Conservation (phyloP, 139 green algal species). For the Micromonas pusilla region DNA sequence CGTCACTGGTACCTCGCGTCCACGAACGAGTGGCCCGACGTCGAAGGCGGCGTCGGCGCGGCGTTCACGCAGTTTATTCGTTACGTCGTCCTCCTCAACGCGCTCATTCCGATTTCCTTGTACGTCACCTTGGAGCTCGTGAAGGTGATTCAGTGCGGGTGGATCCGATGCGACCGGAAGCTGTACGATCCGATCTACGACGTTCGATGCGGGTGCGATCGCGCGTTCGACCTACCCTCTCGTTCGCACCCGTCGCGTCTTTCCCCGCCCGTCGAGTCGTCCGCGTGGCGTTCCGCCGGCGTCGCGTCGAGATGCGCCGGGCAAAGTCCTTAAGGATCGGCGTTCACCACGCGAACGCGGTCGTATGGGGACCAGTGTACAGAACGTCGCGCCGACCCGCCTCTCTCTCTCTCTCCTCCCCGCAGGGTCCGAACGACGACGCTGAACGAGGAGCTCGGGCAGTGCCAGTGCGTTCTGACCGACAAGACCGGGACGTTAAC, state of each 20-base stretch:
- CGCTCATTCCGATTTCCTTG: conserved; percentile 92
- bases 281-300: no score
- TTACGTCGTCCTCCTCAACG: conserved; percentile 64
- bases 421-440: conserved; percentile 79
- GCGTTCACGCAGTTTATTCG: conserved; percentile 72
- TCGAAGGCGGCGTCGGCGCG: neutral
- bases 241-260: no score
- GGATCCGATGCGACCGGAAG: neutral
- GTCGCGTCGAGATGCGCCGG: no score
- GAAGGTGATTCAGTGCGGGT: conserved; percentile 47
- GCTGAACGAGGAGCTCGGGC: conserved; percentile 94
- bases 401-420: no score
- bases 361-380: no score
- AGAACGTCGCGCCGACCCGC: conserved; percentile 62
- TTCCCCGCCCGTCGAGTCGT: no score
- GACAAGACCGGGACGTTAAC: conserved; percentile 91
- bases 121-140: conserved; percentile 94
- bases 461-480: conserved; percentile 84
- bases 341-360: no score
- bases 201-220: neutral
- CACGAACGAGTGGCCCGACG: conserved; percentile 6
- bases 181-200: neutral
- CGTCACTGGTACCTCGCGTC: neutral
- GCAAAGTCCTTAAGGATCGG: conserved; percentile 48
- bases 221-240: no score